Evolutionary conservation across 495 filamentous ascomycete species (phyloP), one percentile per base, ranked within the genome.

Genomic region (Xylaria castorea): DNA sequence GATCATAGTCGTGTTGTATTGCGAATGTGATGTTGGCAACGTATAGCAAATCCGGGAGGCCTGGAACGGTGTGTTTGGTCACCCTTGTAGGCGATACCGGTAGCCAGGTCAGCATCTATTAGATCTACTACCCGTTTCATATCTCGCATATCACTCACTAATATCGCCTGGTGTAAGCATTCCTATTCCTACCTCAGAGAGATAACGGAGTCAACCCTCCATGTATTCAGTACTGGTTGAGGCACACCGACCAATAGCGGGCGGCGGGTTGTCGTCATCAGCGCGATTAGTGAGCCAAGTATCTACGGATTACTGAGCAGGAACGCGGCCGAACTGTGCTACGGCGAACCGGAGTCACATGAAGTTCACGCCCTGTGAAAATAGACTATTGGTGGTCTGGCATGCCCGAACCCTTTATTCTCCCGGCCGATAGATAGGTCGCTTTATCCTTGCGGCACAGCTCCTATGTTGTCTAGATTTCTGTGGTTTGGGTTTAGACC

Each of bases 191-290:
- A 44, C 63, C 42, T n/a, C 40, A 9, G n/a, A 1, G 25, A 66
- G 63, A 66, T 66, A 66, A 66, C 42, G 44, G 46, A 67, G 46
- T 16, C 20, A 51, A 14, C 64, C 64, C 27, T 38, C 46, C 46
- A 18, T 53, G 3, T 53, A 18, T n/a, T 9, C 34, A 34, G 44
- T 36, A 53, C 30, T 66, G 46, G 5, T 18, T 38, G 40, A 66
- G 42, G 8, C 48, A 18, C 48, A 18, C 30, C 32, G 16, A 14
- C 63, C 63, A 66, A 66, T 66, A 50, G 42, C 61, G 38, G 38
- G 61, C 38, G 38, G 36, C 38, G 8, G 1, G n/a, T 44, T 25
- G 61, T 64, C 14, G 61, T 27, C 38, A 44, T 44, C 18, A 38
- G 58, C 58, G 20, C 53, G 53, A 60, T 60, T 60, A 30, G 30